Evolutionary conservation across 192 early-diverging fungal species (phyloP), one percentile per base, ranked within the genome.

Genomic region (Entomortierella lignicola): DNA sequence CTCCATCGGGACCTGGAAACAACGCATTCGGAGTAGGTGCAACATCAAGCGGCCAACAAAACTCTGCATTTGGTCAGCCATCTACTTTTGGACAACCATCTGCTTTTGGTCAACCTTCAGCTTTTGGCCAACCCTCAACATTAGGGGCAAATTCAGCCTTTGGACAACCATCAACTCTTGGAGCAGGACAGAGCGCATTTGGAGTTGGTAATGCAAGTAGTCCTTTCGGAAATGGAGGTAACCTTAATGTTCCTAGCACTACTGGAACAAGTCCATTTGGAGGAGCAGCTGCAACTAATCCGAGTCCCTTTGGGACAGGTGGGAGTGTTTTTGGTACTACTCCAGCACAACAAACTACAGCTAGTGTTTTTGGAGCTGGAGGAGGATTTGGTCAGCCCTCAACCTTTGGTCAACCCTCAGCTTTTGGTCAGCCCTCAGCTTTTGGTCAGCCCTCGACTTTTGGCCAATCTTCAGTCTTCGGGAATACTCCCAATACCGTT

Each of bases 21-120:
- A 43, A 56, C 12, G 51, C 65, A 0, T 61, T 66, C 58, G 82
- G 72, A 41, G 69, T 55, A 10, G 60, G 52, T 15, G 52, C 31
- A 26, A 51, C 64, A n/a, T n/a, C n/a, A n/a, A n/a, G n/a, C n/a
- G n/a, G n/a, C n/a, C n/a, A n/a, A n/a, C n/a, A n/a, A n/a, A n/a
- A n/a, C n/a, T n/a, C n/a, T n/a, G n/a, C 82, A 1, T 79, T 79
- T 69, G 74, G 72, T 18, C 67, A 69, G 31, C 21, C 48, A 0
- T 62, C 69, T 21, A 41, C 68, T 52, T 43, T 61, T 7, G 59
- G 68, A 27, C 31, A 50, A 12, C 26, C 26, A 13, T 59, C 55
- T 3, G 50, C 48, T 7, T 69, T 69, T 60, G 66, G 64, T 32
- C 68, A 66, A 23, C 51, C 74, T 34, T 73, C 55, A 0, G 68